A percentile compares a stretch with the other conserved stretches of the same genome.
Conservation (phyloP, 2,329 filamentous ascomycete genomes). For the Aphanoascus verrucosus region DNA sequence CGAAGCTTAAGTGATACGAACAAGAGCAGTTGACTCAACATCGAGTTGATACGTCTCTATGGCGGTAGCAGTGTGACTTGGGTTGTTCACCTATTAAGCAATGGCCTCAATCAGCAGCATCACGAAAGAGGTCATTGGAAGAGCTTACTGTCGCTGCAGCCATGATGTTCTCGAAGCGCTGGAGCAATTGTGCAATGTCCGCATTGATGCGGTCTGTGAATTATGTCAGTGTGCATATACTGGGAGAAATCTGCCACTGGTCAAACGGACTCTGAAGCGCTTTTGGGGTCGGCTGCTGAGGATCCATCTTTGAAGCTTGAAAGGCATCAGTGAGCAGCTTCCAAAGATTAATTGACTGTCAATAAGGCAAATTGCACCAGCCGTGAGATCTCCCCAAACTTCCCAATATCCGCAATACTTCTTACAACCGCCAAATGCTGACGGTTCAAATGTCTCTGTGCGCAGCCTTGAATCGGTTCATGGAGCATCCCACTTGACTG, state of each 20-base stretch:
- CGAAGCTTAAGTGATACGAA: conserved; percentile 25
- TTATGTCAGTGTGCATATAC: neutral
- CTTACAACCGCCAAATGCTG: too few relatives aligned
- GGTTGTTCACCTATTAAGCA: conserved; percentile 38
- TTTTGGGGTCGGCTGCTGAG: conserved; percentile 16
- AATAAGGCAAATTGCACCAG: too few relatives aligned
- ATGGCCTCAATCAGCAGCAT: conserved; percentile 2
- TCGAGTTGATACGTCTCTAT: conserved; percentile 49
- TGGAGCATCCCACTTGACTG: neutral
- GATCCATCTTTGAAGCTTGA: conserved; percentile 11
- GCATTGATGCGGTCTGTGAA: conserved; percentile 35
- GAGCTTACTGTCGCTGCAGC: conserved; percentile 40
- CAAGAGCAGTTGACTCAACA: conserved; percentile 49
- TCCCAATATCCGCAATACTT: too few relatives aligned
- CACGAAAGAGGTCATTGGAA: neutral
- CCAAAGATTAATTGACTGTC: too few relatives aligned
- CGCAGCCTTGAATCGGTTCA: neutral
- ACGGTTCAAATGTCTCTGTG: too few relatives aligned
- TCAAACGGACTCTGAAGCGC: conserved; percentile 16
- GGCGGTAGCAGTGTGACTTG: conserved; percentile 46
- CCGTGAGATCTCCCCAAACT: too few relatives aligned
- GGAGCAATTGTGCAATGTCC: conserved; percentile 38
- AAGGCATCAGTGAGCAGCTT: too few relatives aligned
- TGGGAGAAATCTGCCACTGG: conserved; percentile 9
- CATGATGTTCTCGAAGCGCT: conserved; percentile 47